Evolutionary conservation across 108 stramenopile genomes (phyloP).

Genomic region (Conticribra guillardii): DNA sequence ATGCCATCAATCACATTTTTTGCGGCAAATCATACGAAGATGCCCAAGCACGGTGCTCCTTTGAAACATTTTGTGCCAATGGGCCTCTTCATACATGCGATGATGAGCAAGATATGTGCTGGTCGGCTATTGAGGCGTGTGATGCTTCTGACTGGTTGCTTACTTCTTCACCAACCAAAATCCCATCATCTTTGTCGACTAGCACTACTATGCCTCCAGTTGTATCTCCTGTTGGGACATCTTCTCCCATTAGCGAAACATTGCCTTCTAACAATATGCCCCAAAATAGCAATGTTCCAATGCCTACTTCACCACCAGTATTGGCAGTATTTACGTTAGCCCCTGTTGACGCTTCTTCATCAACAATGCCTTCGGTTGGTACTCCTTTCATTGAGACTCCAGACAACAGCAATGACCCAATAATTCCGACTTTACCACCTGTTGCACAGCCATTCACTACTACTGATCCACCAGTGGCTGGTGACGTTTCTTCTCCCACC

Average conservation of each 20-base stretch:
- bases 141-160: constrained; percentile 32
- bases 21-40: constrained; percentile 33
- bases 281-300: neutral
- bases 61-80: constrained; percentile 40
- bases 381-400: too few relatives aligned
- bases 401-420: too few relatives aligned
- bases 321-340: neutral
- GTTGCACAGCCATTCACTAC: too few relatives aligned
- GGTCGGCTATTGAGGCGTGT: constrained; percentile 40
- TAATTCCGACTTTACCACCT: too few relatives aligned
- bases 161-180: constrained; percentile 4
- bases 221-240: neutral
- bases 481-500: too few relatives aligned
- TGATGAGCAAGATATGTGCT: constrained; percentile 22
- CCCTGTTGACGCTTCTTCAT: neutral
- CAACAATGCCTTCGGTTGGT: too few relatives aligned
- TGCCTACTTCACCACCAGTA: neutral
- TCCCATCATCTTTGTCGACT: neutral
- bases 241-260: neutral
- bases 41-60: constrained; percentile 33
- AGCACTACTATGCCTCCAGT: neutral
- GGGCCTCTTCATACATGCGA: constrained; percentile 31
- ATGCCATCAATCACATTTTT: constrained; percentile 28
- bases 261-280: neutral
- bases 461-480: too few relatives aligned